Evolutionary conservation across 2,329 filamentous ascomycete genomes (phyloP), one percentile per base, ranked within the genome.

Genomic region (Fusarium sp.): DNA sequence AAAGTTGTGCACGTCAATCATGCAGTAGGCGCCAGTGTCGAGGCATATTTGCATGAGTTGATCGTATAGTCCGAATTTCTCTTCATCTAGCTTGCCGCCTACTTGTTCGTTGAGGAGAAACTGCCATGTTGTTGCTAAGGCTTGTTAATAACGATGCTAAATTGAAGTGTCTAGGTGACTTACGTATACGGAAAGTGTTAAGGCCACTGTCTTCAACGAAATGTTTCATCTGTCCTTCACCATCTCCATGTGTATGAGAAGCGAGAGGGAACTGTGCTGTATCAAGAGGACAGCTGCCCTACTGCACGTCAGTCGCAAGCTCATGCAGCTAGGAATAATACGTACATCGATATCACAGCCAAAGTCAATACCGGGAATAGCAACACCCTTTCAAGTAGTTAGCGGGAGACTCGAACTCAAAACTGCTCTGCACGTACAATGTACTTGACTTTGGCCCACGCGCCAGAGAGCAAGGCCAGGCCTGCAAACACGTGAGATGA

Each of bases 1-100:
- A 80, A 85, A 89, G 80, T 89, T 89, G 82, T 89, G 87, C 31
- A 89, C 79, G 66, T 92, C 89, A 64, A 92, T 83, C 76, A 92
- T 88, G 79, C 90, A 92, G 71, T 85, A 81, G 2, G 89, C 88
- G 24, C 89, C 89, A 0, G 88, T 88, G 20, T 78, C 82, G 20
- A 92, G 81, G 74, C 90, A 92, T 29, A 84, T 85, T 73, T 90
- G 85, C 24, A 92, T 83, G 10, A 92, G 81, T 29, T 84, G 82
- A 75, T 92, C 86, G 75, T 90, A 92, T 40, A 85, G 83, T 3
- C 77, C 85, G 24, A 88, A 79, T 66, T 89, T 89, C 14, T 76
- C 79, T 16, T 80, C 57, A 76, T 90, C 82, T 35, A 92, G 83
- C 14, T 80, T 82, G 24, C 83, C 86, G 29, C 87, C 87, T n/a